A percentile compares a stretch with the other conserved stretches of the same genome.
phyloP scores from a whole-genome alignment of 2,329 filamentous ascomycete species.

The Ceratocystiopsis sp. region DNA sequence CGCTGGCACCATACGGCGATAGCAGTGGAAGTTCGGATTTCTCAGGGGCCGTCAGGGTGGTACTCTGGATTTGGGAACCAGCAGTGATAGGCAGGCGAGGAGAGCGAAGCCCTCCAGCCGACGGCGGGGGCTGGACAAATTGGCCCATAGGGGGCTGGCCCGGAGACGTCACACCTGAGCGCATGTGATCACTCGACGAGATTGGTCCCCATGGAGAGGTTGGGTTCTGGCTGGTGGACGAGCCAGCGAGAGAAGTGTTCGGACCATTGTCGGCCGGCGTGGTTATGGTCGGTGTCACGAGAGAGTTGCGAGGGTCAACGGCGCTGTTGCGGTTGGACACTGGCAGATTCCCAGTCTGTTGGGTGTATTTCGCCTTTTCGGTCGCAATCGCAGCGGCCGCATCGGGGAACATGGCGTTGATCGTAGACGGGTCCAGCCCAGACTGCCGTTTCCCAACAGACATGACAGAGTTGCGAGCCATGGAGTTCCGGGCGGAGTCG shows the following conservation, averaged over 20 bases:
- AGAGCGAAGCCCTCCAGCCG: slow-evolving; percentile 57
- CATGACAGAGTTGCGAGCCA: slow-evolving; percentile 63
- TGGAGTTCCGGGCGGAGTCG: slow-evolving; percentile 71
- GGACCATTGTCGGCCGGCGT: slow-evolving; percentile 43
- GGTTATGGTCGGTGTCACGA: slow-evolving; percentile 59
- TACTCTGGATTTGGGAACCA: slow-evolving; percentile 62
- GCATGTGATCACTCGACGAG: slow-evolving; percentile 53
- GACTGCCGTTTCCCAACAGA: slow-evolving; percentile 73
- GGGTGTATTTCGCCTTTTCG: slow-evolving; percentile 93
- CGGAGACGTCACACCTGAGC: slow-evolving; percentile 37
- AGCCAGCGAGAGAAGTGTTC: slow-evolving; percentile 41
- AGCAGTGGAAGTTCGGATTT: slow-evolving; percentile 68
- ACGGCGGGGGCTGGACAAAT: slow-evolving; percentile 68
- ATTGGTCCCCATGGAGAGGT: slow-evolving; percentile 60
- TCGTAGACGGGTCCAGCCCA: slow-evolving; percentile 79
- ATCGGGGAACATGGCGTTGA: slow-evolving; percentile 98
- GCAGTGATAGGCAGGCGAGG: slow-evolving; percentile 54
- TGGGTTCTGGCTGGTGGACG: slow-evolving; percentile 47
- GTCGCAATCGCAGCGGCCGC: slow-evolving; percentile 96
- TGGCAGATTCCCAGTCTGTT: slow-evolving; percentile 79
- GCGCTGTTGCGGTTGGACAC: slow-evolving; percentile 87
- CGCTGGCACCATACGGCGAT: slow-evolving; percentile 68
- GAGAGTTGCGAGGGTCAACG: slow-evolving; percentile 58
- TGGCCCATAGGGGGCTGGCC: slow-evolving; percentile 83
- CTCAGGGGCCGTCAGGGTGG: slow-evolving; percentile 60